phyloP scores from a whole-genome alignment of 768 basidiomycete species.

The Saitozyma sp. region DNA sequence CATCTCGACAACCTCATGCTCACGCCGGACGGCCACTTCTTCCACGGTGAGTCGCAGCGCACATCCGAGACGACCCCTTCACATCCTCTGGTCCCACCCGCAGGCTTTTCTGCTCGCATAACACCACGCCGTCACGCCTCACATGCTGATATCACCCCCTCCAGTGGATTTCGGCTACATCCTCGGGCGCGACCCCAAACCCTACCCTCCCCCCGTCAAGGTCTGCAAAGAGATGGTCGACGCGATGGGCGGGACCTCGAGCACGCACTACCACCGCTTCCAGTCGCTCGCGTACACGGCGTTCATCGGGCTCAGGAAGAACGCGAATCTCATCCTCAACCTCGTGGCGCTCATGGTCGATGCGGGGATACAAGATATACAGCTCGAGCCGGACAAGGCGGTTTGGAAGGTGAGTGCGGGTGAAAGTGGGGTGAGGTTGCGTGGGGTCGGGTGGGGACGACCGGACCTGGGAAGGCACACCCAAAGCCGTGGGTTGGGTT shows the following conservation, averaged over 20 bases:
- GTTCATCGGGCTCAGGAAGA: conserved; percentile 92
- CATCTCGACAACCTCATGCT: conserved; percentile 94
- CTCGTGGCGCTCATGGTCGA: conserved; percentile 96
- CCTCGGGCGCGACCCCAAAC: conserved; percentile 93
- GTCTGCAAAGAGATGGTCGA: conserved; percentile 99
- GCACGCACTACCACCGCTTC: conserved; percentile 93
- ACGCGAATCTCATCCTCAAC: conserved; percentile 94
- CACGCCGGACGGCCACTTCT: conserved; percentile 94
- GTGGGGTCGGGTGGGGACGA: no score
- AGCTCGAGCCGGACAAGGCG: conserved; percentile 61
- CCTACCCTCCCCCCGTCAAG: conserved; percentile 95
- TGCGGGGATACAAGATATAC: conserved; percentile 96
- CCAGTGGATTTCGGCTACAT: conserved; percentile 98
- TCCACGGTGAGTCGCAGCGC: conserved; percentile 67
- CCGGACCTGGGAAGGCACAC: no score
- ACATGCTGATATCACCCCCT: conserved; percentile 1
- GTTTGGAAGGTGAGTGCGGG: conserved; percentile 54
- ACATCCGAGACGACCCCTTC: neutral
- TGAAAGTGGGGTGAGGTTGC: no score
- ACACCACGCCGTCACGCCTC: no score
- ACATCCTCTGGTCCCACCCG: neutral
- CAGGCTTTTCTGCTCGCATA: no score
- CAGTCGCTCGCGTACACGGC: conserved; percentile 97
- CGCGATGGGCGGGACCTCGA: conserved; percentile 96
- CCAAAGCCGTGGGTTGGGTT: no score